Percentiles rank a stretch among this genome's conserved stretches.
These are phyloP conservation scores for Oryza brachyantha DNA, from an alignment of 176 grass and related monocot genomes.

Conservation along the genomic window DNA sequence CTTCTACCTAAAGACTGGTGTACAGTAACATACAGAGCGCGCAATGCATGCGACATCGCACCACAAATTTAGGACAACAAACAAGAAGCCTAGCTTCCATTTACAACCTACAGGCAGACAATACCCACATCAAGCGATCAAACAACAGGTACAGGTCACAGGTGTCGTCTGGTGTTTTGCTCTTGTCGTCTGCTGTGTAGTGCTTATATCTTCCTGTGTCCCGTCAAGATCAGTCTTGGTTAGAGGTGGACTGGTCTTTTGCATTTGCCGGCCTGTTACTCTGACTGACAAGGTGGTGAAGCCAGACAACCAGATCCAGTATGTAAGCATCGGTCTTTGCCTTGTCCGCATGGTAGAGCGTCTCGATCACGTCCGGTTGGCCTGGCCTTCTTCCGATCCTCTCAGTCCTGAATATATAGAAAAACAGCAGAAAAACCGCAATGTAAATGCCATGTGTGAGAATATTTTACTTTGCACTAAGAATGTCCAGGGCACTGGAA, in stretches of 20 bases:
- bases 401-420: slow-evolving; percentile 54
- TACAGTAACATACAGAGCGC: neutral
- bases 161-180: neutral
- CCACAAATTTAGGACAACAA: neutral
- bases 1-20: slow-evolving; percentile 19
- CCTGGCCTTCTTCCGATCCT: slow-evolving; percentile 34
- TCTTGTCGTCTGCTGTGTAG: slow-evolving; percentile 2
- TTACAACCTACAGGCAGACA: slow-evolving; percentile 32
- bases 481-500: neutral
- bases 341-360: slow-evolving; percentile 79
- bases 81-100: slow-evolving; percentile 7
- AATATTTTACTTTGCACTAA: neutral
- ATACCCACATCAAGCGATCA: neutral
- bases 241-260: slow-evolving; percentile 21
- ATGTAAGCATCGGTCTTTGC: slow-evolving; percentile 59
- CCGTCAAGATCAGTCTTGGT: slow-evolving; percentile 4
- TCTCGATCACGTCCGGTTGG: slow-evolving; percentile 59
- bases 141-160: neutral
- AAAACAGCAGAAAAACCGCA: neutral
- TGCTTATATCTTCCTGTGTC: slow-evolving; percentile 8
- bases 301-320: slow-evolving; percentile 69
- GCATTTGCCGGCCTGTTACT: slow-evolving; percentile 30
- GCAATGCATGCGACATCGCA: neutral
- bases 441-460: neutral
- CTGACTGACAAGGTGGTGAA: slow-evolving; percentile 80